Conservation (phyloP, 177 flowering plant species). For the Vitis hybrid region DNA sequence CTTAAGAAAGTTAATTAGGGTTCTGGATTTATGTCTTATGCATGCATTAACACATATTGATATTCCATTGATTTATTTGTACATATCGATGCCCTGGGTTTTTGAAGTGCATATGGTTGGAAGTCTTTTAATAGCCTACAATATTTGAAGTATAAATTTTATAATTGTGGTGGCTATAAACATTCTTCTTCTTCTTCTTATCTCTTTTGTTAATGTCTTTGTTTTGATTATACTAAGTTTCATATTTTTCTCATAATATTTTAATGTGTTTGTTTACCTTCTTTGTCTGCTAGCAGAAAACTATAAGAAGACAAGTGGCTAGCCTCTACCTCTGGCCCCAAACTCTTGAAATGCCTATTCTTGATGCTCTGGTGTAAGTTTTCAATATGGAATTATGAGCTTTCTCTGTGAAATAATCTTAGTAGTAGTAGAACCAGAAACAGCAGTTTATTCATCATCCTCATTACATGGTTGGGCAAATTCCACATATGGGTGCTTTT, state of each 20-base stretch:
- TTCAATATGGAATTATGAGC: not conserved
- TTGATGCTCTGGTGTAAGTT: slow-evolving; percentile 66
- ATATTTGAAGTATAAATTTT: no score
- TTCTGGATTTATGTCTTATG: not conserved
- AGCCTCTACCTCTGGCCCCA: slow-evolving; percentile 77
- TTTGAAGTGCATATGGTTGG: not conserved
- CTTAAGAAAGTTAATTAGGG: not conserved
- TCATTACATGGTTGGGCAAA: no score
- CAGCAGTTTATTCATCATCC: no score
- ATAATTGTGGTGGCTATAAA: no score
- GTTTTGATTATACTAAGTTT: not conserved
- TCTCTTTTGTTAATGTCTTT: no score
- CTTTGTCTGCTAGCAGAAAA: slow-evolving; percentile 41
- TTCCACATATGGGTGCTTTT: no score
- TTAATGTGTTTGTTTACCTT: not conserved
- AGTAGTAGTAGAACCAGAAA: no score
- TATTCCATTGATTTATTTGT: not conserved
- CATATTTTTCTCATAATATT: not conserved
- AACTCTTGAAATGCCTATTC: slow-evolving; percentile 63
- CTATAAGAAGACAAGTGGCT: slow-evolving; percentile 56
- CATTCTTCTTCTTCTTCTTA: no score
- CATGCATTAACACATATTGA: not conserved
- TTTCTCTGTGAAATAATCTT: not conserved
- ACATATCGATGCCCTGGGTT: not conserved
- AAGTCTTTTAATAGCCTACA: no score